phyloP scores from a whole-genome alignment of 352 stramenopile genomes.

The Phytophthora ramorum region DNA sequence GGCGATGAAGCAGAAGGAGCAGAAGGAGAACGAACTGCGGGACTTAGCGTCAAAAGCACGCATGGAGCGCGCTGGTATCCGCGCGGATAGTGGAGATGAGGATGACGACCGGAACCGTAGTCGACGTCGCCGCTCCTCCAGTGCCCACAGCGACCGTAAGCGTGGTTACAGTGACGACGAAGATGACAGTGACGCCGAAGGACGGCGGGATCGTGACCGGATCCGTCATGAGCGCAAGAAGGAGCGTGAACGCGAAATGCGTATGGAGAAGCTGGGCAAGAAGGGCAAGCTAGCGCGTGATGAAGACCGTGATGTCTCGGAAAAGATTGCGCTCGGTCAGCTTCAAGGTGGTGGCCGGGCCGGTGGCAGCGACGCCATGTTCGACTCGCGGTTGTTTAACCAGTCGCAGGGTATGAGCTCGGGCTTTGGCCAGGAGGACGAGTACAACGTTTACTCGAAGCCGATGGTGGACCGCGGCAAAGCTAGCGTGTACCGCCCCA shows the following conservation, averaged over 20 bases:
- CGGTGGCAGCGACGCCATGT: slow-evolving; percentile 87
- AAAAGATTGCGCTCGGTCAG: slow-evolving; percentile 99
- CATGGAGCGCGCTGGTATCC: slow-evolving; percentile 90
- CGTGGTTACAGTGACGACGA: slow-evolving; percentile 23
- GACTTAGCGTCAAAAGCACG: slow-evolving; percentile 94
- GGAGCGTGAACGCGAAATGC: slow-evolving; percentile 94
- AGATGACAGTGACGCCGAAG: slow-evolving; percentile 49
- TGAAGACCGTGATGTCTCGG: slow-evolving; percentile 96
- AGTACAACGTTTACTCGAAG: slow-evolving; percentile 99
- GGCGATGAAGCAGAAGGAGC: slow-evolving; percentile 93
- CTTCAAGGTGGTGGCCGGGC: slow-evolving; percentile 89
- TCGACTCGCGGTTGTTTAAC: slow-evolving; percentile 98
- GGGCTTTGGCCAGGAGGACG: slow-evolving; percentile 97
- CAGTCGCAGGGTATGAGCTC: slow-evolving; percentile 96
- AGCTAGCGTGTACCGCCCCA: slow-evolving; percentile 90
- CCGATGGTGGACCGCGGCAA: slow-evolving; percentile 95
- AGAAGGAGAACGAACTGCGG: slow-evolving; percentile 96
- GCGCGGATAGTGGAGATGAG: slow-evolving; percentile 37
- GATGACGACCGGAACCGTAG: slow-evolving; percentile 18
- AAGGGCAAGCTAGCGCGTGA: slow-evolving; percentile 94
- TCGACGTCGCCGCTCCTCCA: slow-evolving; percentile 31
- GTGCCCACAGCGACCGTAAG: slow-evolving; percentile 18
- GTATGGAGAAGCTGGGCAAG: slow-evolving; percentile 95
- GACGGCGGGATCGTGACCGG: slow-evolving; percentile 59
- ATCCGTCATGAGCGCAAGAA: slow-evolving; percentile 94